phyloP scores from a whole-genome alignment of 169 alveolate species.

The Perkinsus marinus region DNA sequence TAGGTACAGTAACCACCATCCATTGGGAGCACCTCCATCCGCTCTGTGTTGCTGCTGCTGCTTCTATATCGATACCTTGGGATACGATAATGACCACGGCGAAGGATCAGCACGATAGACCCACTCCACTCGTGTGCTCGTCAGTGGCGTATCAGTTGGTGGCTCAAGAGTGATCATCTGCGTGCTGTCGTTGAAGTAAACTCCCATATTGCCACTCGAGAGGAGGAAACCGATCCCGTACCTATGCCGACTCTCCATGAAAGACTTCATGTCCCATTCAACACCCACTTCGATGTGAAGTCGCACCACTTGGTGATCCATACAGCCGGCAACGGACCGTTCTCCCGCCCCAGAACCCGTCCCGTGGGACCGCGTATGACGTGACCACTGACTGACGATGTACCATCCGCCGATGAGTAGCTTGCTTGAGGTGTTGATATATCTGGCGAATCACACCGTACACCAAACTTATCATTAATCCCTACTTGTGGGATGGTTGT shows the following conservation, averaged over 20 bases:
- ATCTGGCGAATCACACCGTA: not conserved
- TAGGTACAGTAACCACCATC: not conserved
- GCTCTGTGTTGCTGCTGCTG: not conserved
- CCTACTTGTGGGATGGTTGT: not conserved
- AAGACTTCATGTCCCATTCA: too few relatives aligned
- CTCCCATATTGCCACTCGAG: conserved; percentile 57
- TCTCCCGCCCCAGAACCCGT: not conserved
- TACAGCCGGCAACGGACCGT: conserved; percentile 20
- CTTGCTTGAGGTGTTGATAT: not conserved
- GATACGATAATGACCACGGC: not conserved
- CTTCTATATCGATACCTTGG: not conserved
- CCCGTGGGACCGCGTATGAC: not conserved
- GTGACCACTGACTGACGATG: not conserved
- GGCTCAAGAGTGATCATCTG: conserved; percentile 45
- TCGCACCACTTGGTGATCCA: conserved; percentile 59
- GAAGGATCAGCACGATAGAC: not conserved
- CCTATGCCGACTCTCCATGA: too few relatives aligned
- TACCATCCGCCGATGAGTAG: not conserved
- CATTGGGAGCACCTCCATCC: not conserved
- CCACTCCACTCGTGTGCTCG: not conserved
- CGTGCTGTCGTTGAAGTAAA: conserved; percentile 65
- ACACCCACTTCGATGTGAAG: conserved; percentile 34
- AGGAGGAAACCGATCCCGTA: conserved; percentile 72
- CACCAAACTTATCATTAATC: not conserved
- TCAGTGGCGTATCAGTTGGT: not conserved